Evolutionary conservation across 1,284 basidiomycete genomes (phyloP).

Genomic region (Erythrobasidium hasegawianum): DNA sequence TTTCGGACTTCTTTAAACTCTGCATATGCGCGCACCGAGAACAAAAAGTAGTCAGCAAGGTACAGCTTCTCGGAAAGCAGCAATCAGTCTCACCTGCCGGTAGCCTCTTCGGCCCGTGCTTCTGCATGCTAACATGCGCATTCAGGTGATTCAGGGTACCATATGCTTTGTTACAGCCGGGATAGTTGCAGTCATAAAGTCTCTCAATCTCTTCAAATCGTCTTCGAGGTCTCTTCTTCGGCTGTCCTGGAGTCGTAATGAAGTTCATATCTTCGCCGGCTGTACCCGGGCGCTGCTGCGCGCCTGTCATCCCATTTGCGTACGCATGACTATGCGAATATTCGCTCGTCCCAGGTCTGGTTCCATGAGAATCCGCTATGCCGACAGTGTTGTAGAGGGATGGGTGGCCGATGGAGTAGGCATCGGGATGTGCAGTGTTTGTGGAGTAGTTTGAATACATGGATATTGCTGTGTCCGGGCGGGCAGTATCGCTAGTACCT

Average conservation of each 20-base stretch:
- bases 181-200: constrained; percentile 77
- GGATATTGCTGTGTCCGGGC: constrained; percentile 24
- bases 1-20: constrained; percentile 75
- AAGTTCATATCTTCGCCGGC: constrained; percentile 10
- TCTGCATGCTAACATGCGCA: constrained; percentile 88
- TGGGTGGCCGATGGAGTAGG: constrained; percentile 9
- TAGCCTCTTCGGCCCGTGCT: constrained; percentile 75
- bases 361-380: too few species aligned
- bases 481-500: constrained; percentile 18
- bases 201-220: constrained; percentile 88
- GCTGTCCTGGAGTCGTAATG: constrained; percentile 17
- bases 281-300: neutral
- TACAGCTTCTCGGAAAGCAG: too few species aligned
- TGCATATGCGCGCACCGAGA: too few species aligned
- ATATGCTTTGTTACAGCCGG: constrained; percentile 69
- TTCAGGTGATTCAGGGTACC: constrained; percentile 75
- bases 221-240: constrained; percentile 71
- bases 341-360: neutral
- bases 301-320: neutral
- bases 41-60: too few species aligned
- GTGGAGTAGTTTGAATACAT: constrained; percentile 22
- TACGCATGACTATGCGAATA: constrained; percentile 1
- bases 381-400: constrained; percentile 17
- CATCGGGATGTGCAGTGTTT: constrained; percentile 9
- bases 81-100: constrained; percentile 65